Conservation (phyloP, 306 rosid species). For the Dryas drummondii region DNA sequence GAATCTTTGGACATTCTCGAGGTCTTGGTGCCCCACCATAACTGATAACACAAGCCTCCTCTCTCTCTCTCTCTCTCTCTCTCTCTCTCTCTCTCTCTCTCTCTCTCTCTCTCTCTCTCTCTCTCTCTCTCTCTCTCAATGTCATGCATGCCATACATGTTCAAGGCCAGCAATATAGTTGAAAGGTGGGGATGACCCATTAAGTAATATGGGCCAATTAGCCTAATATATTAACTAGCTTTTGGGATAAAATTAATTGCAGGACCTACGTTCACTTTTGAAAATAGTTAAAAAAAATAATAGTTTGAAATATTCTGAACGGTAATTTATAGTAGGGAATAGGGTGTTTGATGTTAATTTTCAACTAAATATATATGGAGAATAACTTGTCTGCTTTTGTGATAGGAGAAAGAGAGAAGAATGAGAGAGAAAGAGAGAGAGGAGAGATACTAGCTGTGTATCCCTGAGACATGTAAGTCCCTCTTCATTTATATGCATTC, state of each 20-base stretch:
- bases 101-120: not conserved
- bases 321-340: no score
- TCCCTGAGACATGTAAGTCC: no score
- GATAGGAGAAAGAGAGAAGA: no score
- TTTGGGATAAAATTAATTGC: not conserved
- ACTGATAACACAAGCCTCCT: not conserved
- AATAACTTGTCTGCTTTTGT: no score
- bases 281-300: not conserved
- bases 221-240: not conserved
- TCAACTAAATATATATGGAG: no score
- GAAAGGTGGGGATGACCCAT: not conserved
- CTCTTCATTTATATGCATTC: no score
- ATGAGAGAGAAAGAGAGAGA: no score
- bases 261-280: not conserved
- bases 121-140: not conserved
- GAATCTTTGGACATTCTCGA: slow-evolving; percentile 12
- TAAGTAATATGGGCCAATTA: not conserved
- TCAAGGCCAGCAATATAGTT: not conserved
- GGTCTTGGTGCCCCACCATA: slow-evolving; percentile 13
- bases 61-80: not conserved
- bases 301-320: no score
- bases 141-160: slow-evolving; percentile 25
- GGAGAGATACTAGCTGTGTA: no score
- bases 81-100: not conserved
- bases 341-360: no score